Evolutionary conservation across 2,329 filamentous ascomycete species (phyloP), one percentile per base, ranked within the genome.

Genomic region (Colletotrichum liaoningense): DNA sequence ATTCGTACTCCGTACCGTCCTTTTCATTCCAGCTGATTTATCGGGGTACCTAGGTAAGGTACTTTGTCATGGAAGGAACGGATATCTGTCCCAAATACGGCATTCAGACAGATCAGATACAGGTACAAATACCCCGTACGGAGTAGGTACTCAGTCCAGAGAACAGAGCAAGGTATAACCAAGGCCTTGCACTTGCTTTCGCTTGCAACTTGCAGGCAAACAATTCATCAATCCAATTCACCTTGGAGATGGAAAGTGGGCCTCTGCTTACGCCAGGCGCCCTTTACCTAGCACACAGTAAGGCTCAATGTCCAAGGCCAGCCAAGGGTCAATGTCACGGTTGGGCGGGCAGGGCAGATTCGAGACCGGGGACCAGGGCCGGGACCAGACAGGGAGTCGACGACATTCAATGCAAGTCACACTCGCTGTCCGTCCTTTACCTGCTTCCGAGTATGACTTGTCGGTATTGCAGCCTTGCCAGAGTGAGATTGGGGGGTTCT

Each of bases 171-270:
- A 16, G 60, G 28, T 38, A 5, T n/a, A 28, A 9, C n/a, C 28
- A 33, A 49, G n/a, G 30, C 30, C 22, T 55, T 38, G 14, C 30
- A 28, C 22, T 54, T 54, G 46, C 7, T 54, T 63, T 54, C 38
- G 62, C 42, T 54, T 54, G 49, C 8, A n/a, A 46, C 42, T 54
- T 54, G 49, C 8, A 38, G 42, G 62, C 30, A 55, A 55, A n/a
- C 46, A 12, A 22, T 35, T 54, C 28, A 63, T 63, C n/a, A 52
- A 63, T 63, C n/a, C 28, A 49, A 63, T 30, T 30, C 60, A 35
- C 33, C 33, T 33, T 54, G 42, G 46, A 35, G 60, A 52, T 35
- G 60, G 28, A 52, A 52, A 35, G 60, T 35, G 60, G 46, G 28
- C 11, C 46, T 35, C 16, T n/a, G 42, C 42, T 49, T 22, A 49